phyloP scores from a whole-genome alignment of 176 grass and related monocot genomes.

The Ensete glaucum region DNA sequence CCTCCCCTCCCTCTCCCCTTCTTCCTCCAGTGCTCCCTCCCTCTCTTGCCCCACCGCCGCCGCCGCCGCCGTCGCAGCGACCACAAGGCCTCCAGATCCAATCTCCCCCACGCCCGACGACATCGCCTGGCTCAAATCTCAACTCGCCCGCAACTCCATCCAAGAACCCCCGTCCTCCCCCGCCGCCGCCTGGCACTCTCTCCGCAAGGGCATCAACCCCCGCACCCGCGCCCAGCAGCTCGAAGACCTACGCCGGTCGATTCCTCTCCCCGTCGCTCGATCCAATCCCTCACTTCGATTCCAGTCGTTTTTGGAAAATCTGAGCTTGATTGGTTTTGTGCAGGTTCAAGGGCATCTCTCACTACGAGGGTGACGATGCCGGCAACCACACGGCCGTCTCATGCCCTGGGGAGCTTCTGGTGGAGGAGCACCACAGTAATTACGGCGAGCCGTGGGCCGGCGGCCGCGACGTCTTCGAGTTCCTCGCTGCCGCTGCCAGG shows the following conservation, averaged over 20 bases:
- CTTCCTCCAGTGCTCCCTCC: conserved; percentile 37
- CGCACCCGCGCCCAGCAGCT: conserved; percentile 72
- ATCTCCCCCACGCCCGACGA: conserved; percentile 47
- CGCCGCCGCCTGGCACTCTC: conserved; percentile 39
- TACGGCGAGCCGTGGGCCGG: conserved; percentile 85
- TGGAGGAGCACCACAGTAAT: conserved; percentile 95
- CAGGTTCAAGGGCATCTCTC: conserved; percentile 82
- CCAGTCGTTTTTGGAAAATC: neutral
- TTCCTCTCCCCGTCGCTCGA: neutral
- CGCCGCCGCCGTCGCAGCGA: conserved; percentile 32
- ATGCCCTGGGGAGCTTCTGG: conserved; percentile 62
- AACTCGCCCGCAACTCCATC: conserved; percentile 53
- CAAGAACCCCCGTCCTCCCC: conserved; percentile 24
- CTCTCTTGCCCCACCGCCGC: conserved; percentile 37
- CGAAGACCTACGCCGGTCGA: conserved; percentile 58
- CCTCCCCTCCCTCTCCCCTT: conserved; percentile 23
- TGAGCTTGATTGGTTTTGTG: neutral
- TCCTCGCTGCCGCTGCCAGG: conserved; percentile 42
- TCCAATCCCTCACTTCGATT: neutral
- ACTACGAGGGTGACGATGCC: conserved; percentile 40
- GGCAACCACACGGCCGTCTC: conserved; percentile 63
- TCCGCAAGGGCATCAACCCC: conserved; percentile 89
- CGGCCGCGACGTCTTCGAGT: conserved; percentile 71
- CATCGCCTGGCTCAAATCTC: conserved; percentile 53
- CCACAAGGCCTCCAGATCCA: conserved; percentile 17